phyloP scores from a whole-genome alignment of 1,284 basidiomycete genomes.

The Papiliotrema nemorosa region DNA sequence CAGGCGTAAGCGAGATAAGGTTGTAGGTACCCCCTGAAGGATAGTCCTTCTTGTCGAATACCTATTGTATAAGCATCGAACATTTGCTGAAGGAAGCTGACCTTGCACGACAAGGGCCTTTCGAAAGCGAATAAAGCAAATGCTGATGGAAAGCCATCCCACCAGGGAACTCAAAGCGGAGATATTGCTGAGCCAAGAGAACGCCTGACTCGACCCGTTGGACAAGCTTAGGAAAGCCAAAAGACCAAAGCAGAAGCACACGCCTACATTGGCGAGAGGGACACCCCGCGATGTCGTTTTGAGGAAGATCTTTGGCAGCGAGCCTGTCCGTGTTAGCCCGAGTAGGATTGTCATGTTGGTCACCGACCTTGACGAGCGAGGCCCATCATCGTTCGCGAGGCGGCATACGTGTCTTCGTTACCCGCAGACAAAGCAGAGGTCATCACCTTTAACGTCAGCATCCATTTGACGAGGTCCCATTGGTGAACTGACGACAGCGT shows the following conservation, averaged over 20 bases:
- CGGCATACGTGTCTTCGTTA: conserved; percentile 60
- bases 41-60: not conserved
- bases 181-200: conserved; percentile 70
- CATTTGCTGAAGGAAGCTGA: too few species aligned
- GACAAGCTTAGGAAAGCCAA: conserved; percentile 57
- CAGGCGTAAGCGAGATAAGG: not conserved
- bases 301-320: not conserved
- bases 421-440: conserved; percentile 84
- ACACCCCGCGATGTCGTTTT: not conserved
- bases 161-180: conserved; percentile 1
- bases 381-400: not conserved
- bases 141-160: conserved; percentile 10
- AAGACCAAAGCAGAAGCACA: conserved; percentile 62
- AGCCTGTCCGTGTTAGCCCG: not conserved
- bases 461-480: too few species aligned
- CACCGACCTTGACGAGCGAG: conserved; percentile 29
- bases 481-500: conserved; percentile 60
- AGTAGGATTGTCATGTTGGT: too few species aligned
- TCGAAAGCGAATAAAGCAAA: conserved; percentile 3
- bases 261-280: conserved; percentile 52
- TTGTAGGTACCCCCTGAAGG: not conserved
- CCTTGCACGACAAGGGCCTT: not conserved
- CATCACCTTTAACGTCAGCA: conserved; percentile 43
- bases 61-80: too few species aligned
- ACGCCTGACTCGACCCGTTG: conserved; percentile 60